Evolutionary conservation across 495 filamentous ascomycete genomes (phyloP).

Genomic region (Echria macrotheca): DNA sequence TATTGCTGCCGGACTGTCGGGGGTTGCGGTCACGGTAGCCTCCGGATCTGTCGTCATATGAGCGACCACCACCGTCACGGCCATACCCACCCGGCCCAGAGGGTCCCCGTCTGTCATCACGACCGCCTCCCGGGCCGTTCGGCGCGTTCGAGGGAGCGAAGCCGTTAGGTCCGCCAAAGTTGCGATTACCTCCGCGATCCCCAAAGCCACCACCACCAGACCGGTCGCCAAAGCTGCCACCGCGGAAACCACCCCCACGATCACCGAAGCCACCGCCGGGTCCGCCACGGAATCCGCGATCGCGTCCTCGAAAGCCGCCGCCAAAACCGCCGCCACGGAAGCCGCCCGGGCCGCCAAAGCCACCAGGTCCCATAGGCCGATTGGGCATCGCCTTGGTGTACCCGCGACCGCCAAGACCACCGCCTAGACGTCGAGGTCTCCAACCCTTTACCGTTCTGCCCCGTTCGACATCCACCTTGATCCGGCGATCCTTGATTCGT

Average conservation of each 20-base stretch:
- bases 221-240: conserved; percentile 32
- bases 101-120: conserved; percentile 21
- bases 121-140: conserved; percentile 57
- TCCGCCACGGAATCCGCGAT: conserved; percentile 50
- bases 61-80: conserved; percentile 50
- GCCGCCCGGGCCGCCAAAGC: conserved; percentile 56
- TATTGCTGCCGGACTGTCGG: conserved; percentile 59
- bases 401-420: conserved; percentile 84
- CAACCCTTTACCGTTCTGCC: conserved; percentile 92
- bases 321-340: conserved; percentile 58
- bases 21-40: conserved; percentile 52
- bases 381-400: conserved; percentile 80
- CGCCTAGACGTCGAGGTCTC: conserved; percentile 87
- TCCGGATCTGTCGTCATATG: conserved; percentile 56
- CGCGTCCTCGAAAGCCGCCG: conserved; percentile 51
- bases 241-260: conserved; percentile 46
- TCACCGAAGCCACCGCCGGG: conserved; percentile 54
- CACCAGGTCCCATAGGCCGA: conserved; percentile 69
- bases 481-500: conserved; percentile 83
- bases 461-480: conserved; percentile 93
- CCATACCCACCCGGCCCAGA: conserved; percentile 52
- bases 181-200: conserved; percentile 14
- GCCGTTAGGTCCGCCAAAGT: conserved; percentile 21
- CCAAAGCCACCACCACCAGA: conserved; percentile 25
- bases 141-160: conserved; percentile 65